Percentiles rank a stretch among this genome's conserved stretches.
Conservation (phyloP, 2,329 filamentous ascomycete species). For the Calonectria montana region DNA sequence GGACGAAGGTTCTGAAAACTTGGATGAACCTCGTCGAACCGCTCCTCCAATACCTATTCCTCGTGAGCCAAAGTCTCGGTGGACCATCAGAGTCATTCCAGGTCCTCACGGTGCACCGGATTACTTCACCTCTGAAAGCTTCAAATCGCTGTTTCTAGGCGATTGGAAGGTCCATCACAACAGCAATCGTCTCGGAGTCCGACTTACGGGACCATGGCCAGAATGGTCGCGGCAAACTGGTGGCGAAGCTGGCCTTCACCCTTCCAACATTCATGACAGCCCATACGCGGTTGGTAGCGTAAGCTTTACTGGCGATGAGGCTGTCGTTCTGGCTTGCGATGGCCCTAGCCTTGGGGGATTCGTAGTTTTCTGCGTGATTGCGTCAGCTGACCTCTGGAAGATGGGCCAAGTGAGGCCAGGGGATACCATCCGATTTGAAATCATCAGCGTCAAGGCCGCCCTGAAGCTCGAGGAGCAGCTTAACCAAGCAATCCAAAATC, state of each 20-base stretch:
- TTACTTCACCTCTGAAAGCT: slow-evolving; percentile 49
- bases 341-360: slow-evolving; percentile 56
- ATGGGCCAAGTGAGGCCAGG: slow-evolving; percentile 54
- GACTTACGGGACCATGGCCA: slow-evolving; percentile 51
- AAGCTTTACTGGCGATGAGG: slow-evolving; percentile 56
- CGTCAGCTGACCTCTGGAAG: slow-evolving; percentile 55
- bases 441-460: slow-evolving; percentile 42
- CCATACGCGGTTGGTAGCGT: slow-evolving; percentile 55
- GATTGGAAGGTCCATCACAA: slow-evolving; percentile 55
- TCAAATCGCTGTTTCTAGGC: slow-evolving; percentile 45
- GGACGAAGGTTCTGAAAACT: background rate
- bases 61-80: slow-evolving; percentile 38
- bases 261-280: slow-evolving; percentile 55
- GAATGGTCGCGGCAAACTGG: slow-evolving; percentile 52
- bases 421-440: slow-evolving; percentile 49
- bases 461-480: slow-evolving; percentile 38
- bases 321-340: slow-evolving; percentile 53
- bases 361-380: slow-evolving; percentile 52
- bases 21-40: background rate
- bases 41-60: slow-evolving; percentile 35
- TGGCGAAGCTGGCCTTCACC: slow-evolving; percentile 53
- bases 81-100: slow-evolving; percentile 49
- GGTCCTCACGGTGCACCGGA: slow-evolving; percentile 54
- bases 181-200: slow-evolving; percentile 53
- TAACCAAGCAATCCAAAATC: slow-evolving; percentile 33